Evolutionary conservation across 306 rosid species (phyloP).

Genomic region (Trifolium pratense): DNA sequence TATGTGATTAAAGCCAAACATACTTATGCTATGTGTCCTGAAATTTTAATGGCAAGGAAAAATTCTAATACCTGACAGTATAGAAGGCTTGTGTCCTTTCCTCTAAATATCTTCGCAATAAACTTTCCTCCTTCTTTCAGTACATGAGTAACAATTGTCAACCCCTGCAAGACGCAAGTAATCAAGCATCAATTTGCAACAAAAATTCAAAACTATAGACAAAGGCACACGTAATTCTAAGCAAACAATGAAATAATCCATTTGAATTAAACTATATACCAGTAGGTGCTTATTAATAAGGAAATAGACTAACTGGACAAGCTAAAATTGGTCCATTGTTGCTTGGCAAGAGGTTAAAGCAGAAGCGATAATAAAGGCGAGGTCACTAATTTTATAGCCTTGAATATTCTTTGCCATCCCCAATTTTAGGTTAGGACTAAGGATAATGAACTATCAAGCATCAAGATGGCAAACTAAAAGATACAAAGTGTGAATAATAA

Average conservation of each 20-base stretch:
- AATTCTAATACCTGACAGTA: conserved; percentile 80
- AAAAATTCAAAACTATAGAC: conserved; percentile 26
- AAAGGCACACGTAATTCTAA: conserved; percentile 11
- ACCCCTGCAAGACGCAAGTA: conserved; percentile 65
- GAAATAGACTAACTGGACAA: not conserved
- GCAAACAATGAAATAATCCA: conserved; percentile 6
- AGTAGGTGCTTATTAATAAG: conserved; percentile 14
- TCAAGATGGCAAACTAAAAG: conserved; percentile 24
- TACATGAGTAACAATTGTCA: conserved; percentile 89
- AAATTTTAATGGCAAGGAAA: conserved; percentile 35
- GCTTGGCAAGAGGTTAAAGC: conserved; percentile 16
- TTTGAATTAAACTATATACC: not conserved
- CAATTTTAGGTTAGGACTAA: conserved; percentile 20
- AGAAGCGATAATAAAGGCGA: conserved; percentile 11
- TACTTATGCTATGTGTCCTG: conserved; percentile 2
- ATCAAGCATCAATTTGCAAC: conserved; percentile 39
- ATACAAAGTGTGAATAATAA: not conserved
- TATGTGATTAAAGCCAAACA: conserved; percentile 16
- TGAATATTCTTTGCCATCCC: conserved; percentile 18
- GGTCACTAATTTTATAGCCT: conserved; percentile 4
- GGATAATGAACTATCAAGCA: conserved; percentile 3
- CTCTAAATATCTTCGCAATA: conserved; percentile 96
- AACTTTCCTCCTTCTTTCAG: conserved; percentile 95
- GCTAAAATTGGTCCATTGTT: not conserved
- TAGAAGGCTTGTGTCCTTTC: conserved; percentile 92